Base-by-base conservation (phyloP, 805 yeast genomes). In the Candida nitratophila region DNA sequence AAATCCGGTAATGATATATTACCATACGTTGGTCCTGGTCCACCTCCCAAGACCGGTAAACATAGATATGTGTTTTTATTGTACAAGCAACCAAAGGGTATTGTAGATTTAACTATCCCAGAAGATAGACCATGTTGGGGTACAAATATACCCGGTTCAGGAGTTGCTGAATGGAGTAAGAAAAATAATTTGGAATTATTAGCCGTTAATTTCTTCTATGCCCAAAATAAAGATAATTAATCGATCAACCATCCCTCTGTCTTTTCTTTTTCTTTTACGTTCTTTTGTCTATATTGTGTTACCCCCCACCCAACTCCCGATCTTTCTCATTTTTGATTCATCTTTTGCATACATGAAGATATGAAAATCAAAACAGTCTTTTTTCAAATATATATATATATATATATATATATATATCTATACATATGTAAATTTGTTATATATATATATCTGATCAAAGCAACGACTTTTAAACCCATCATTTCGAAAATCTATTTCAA, bases 61-160 rank as follows among this genome's bases (percentile, higher is more conserved):
- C 97, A 90, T 68, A 79, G 96, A 50, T 90, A 90, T 61, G 87
- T 86, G 17, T 86, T 84, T 54, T 54, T 87, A 44, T 65, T 90
- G 48, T 87, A 71, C 63, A 83, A 82, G 64, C 95, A 80, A 60
- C 83, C 69, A 56, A 74, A 65, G 2, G 59, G 63, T 29, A 65
- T 54, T 50, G 61, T 47, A 37, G 68, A 59, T 31, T 66, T 71
- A 40, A 59, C 68, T 15, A 12, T 12, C 7, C 69, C 79, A 21
- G 46, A 59, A 21, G 82, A 73, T 55, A 72, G 95, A 57, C 81
- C 84, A 31, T 78, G 67, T 54, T 89, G 96, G 96, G 96, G 96
- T 15, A 82, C 86, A 24, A 88, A 84, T n/a, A 68, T 70, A 20
- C 93, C 95, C 2, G 85, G 86, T 11, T 71, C 76, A 8, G 96